Conservation (phyloP, 1,284 basidiomycete genomes). For the Inonotus hispidus region DNA sequence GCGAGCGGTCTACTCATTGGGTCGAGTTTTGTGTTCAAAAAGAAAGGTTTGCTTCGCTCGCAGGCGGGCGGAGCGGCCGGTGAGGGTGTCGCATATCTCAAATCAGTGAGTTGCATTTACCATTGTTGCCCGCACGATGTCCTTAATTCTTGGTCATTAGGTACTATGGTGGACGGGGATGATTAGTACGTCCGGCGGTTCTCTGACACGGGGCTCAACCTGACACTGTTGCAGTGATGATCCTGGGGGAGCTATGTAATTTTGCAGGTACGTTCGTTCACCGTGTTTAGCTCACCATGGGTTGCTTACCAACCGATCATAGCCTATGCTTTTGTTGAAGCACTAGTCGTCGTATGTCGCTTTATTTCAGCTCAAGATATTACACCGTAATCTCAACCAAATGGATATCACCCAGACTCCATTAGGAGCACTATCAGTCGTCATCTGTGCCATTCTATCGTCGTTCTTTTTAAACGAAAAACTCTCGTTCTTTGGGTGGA, state of each 20-base stretch:
- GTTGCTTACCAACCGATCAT: neutral
- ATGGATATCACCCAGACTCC: conserved; percentile 38
- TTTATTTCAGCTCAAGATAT: neutral
- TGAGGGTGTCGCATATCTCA: conserved; percentile 62
- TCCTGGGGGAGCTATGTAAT: conserved; percentile 34
- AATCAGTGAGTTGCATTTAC: conserved; percentile 32
- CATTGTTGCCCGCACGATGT: neutral
- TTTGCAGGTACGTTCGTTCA: conserved; percentile 22
- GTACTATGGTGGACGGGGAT: conserved; percentile 52
- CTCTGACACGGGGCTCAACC: neutral
- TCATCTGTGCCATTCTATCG: conserved; percentile 68
- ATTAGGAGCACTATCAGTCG: conserved; percentile 64
- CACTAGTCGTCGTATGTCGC: conserved; percentile 40
- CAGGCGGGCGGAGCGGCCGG: conserved; percentile 46
- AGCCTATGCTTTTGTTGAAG: conserved; percentile 44
- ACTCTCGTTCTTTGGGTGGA: conserved; percentile 54
- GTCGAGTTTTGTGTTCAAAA: conserved; percentile 56
- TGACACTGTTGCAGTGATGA: conserved; percentile 34
- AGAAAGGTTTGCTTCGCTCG: conserved; percentile 41
- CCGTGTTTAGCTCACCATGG: neutral
- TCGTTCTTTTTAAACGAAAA: conserved; percentile 62
- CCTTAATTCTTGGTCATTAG: conserved; percentile 17
- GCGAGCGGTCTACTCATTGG: conserved; percentile 60
- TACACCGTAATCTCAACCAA: conserved; percentile 16
- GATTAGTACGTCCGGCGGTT: conserved; percentile 24